phyloP scores from a whole-genome alignment of 2,329 filamentous ascomycete species.

The Lachnellula occidentalis region DNA sequence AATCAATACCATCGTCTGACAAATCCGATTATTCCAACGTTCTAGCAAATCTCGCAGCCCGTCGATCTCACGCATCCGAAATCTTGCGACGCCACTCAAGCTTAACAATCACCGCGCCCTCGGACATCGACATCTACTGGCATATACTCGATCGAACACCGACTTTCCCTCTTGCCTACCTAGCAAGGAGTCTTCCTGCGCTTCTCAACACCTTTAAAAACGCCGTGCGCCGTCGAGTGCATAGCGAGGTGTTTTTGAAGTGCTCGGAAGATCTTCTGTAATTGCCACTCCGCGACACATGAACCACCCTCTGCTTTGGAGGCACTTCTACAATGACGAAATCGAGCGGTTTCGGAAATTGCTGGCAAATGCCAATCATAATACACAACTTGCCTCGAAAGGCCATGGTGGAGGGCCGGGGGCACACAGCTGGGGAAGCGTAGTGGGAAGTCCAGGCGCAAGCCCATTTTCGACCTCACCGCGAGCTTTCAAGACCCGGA shows the following conservation, averaged over 20 bases:
- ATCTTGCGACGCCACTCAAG: not conserved
- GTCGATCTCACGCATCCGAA: too few relatives aligned
- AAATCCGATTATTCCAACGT: too few relatives aligned
- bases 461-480: slow-evolving; percentile 41
- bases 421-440: slow-evolving; percentile 36
- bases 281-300: slow-evolving; percentile 53
- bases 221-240: slow-evolving; percentile 79
- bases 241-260: slow-evolving; percentile 69
- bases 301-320: slow-evolving; percentile 89
- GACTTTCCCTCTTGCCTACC: slow-evolving; percentile 2
- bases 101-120: not conserved
- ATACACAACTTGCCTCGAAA: slow-evolving; percentile 47
- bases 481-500: slow-evolving; percentile 46
- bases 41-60: too few relatives aligned
- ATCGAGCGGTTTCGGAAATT: slow-evolving; percentile 90
- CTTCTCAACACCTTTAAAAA: slow-evolving; percentile 75
- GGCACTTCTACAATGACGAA: slow-evolving; percentile 95
- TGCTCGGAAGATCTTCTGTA: slow-evolving; percentile 31
- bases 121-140: not conserved
- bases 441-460: slow-evolving; percentile 28
- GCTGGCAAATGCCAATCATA: slow-evolving; percentile 64
- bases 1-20: too few relatives aligned
- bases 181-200: slow-evolving; percentile 37
- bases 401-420: slow-evolving; percentile 41
- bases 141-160: not conserved